These are phyloP conservation scores for Phoma sp. DNA, from an alignment of 2,329 filamentous ascomycete genomes.

Conservation along the genomic window DNA sequence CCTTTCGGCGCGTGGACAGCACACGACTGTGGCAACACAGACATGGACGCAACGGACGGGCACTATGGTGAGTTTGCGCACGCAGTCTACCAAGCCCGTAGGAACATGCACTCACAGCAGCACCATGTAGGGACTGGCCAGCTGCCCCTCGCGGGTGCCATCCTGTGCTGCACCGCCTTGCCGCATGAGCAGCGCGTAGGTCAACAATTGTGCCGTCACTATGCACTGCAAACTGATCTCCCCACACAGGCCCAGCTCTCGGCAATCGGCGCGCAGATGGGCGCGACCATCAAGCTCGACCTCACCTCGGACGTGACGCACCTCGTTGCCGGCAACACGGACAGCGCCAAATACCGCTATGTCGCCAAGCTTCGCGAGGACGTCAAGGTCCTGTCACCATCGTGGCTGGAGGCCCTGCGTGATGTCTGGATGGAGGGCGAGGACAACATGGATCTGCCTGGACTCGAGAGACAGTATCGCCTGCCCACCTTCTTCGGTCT, in stretches of 20 bases:
- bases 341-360: slow-evolving; percentile 94
- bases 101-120: slow-evolving; percentile 15
- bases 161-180: slow-evolving; percentile 89
- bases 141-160: slow-evolving; percentile 62
- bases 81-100: not conserved
- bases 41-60: slow-evolving; percentile 34
- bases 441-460: slow-evolving; percentile 73
- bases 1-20: slow-evolving; percentile 14
- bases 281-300: slow-evolving; percentile 85
- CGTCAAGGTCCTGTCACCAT: slow-evolving; percentile 79
- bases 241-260: slow-evolving; percentile 60
- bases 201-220: slow-evolving; percentile 2
- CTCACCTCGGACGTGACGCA: slow-evolving; percentile 96
- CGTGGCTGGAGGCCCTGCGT: slow-evolving; percentile 83
- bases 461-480: slow-evolving; percentile 70
- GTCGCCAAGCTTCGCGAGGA: slow-evolving; percentile 89
- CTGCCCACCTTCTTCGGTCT: slow-evolving; percentile 69
- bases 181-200: slow-evolving; percentile 76
- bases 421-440: slow-evolving; percentile 80
- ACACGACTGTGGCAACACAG: slow-evolving; percentile 30
- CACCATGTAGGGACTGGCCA: slow-evolving; percentile 36
- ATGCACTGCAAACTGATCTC: slow-evolving; percentile 5
- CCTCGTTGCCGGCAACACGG: slow-evolving; percentile 85
- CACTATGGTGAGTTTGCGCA: slow-evolving; percentile 34
- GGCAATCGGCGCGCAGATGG: slow-evolving; percentile 76